Conservation (phyloP, 2,329 filamentous ascomycete genomes). For the Fusarium tanahbumbuense region DNA sequence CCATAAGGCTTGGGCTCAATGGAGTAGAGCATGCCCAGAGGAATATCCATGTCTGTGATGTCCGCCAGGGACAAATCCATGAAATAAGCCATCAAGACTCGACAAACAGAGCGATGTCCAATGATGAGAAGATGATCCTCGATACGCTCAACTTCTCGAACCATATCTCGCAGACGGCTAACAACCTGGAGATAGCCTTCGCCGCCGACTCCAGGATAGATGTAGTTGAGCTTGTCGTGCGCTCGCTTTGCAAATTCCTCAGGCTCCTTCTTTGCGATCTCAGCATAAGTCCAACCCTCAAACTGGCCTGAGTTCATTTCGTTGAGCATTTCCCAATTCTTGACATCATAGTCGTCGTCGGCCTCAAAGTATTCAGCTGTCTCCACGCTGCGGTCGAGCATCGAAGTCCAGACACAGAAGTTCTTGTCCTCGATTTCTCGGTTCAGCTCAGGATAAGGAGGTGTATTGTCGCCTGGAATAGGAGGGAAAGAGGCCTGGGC, state of each 20-base stretch:
- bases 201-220: constrained; percentile 94
- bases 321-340: constrained; percentile 98
- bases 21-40: constrained; percentile 91
- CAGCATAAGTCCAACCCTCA: constrained; percentile 93
- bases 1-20: constrained; percentile 98
- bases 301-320: constrained; percentile 94
- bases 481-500: constrained; percentile 87
- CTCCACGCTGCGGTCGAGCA: constrained; percentile 90
- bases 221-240: constrained; percentile 91
- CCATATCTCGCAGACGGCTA: constrained; percentile 92
- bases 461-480: constrained; percentile 88
- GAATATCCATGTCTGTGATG: constrained; percentile 94
- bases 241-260: constrained; percentile 85
- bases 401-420: constrained; percentile 98
- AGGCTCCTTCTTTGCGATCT: constrained; percentile 82
- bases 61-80: constrained; percentile 90
- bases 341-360: constrained; percentile 95
- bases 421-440: constrained; percentile 81
- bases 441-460: constrained; percentile 88
- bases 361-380: constrained; percentile 88
- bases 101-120: constrained; percentile 89
- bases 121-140: constrained; percentile 95
- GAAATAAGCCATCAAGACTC: constrained; percentile 96
- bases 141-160: constrained; percentile 96
- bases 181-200: constrained; percentile 98